Conservation (phyloP, 139 green algal genomes). For the Micractinium conductrix region DNA sequence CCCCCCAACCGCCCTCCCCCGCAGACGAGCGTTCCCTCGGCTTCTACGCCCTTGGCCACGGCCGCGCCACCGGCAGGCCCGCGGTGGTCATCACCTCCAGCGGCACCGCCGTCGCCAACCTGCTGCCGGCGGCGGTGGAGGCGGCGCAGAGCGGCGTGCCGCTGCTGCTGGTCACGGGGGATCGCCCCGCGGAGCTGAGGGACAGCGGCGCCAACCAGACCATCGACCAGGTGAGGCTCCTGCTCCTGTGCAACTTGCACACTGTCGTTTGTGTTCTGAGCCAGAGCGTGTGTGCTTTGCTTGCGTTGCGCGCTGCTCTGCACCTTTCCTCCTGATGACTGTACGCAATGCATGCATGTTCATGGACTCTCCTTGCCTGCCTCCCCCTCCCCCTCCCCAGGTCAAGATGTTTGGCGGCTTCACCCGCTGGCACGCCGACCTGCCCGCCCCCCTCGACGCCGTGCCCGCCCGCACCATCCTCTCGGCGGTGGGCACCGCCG, state of each 20-base stretch:
- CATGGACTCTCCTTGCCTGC: too few species aligned
- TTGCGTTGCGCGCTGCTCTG: too few species aligned
- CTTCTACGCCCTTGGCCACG: slow-evolving; percentile 94
- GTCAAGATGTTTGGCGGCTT: slow-evolving; percentile 95
- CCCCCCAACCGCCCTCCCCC: not conserved
- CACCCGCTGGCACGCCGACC: slow-evolving; percentile 79
- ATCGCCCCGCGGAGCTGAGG: slow-evolving; percentile 91
- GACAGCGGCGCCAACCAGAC: slow-evolving; percentile 96
- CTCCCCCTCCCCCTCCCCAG: slow-evolving; percentile 43
- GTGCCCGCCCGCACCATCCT: slow-evolving; percentile 72
- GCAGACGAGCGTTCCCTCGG: slow-evolving; percentile 95
- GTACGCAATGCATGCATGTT: too few species aligned
- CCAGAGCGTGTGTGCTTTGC: too few species aligned
- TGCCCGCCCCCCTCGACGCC: slow-evolving; percentile 69
- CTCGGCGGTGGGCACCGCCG: slow-evolving; percentile 72
- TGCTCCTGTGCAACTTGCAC: too few species aligned
- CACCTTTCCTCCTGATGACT: too few species aligned
- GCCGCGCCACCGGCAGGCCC: slow-evolving; percentile 50
- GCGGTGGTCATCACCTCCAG: slow-evolving; percentile 76
- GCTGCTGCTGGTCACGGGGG: slow-evolving; percentile 93
- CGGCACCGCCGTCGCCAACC: slow-evolving; percentile 97
- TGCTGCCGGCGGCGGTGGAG: slow-evolving; percentile 96
- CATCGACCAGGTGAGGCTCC: slow-evolving; percentile 82
- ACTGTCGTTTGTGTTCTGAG: too few species aligned
- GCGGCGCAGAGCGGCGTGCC: slow-evolving; percentile 79